Percentiles rank a stretch among this genome's conserved stretches.
Conservation (phyloP, 345 rosid species). For the Arabidopsis arenosa region DNA sequence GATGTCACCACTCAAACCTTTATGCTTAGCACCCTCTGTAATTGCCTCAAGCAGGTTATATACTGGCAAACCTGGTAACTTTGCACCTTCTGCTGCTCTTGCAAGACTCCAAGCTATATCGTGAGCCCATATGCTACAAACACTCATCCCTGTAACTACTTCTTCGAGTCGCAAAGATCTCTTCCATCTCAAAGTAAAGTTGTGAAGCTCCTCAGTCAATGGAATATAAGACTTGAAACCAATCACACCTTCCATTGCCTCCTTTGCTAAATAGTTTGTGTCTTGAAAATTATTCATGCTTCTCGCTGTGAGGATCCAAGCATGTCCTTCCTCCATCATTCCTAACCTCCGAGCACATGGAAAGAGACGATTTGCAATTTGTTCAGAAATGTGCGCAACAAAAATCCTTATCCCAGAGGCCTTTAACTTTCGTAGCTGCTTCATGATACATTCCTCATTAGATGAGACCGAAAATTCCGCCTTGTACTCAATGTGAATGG, state of each 20-base stretch:
- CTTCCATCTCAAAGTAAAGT: constrained; percentile 42
- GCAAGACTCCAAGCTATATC: constrained; percentile 42
- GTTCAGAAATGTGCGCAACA: constrained; percentile 37
- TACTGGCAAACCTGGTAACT: neutral
- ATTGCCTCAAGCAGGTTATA: constrained; percentile 25
- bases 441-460: constrained; percentile 21
- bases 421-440: constrained; percentile 30
- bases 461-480: constrained; percentile 26
- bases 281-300: constrained; percentile 27
- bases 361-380: constrained; percentile 31
- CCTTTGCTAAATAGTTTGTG: constrained; percentile 8
- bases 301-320: constrained; percentile 43
- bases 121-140: constrained; percentile 41
- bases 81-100: constrained; percentile 32
- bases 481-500: constrained; percentile 9
- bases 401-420: constrained; percentile 1
- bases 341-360: constrained; percentile 32
- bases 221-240: constrained; percentile 44
- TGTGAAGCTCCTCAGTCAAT: constrained; percentile 33
- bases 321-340: constrained; percentile 44
- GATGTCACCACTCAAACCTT: constrained; percentile 44
- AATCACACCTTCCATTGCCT: constrained; percentile 46
- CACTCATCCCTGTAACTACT: constrained; percentile 18
- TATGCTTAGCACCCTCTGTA: constrained; percentile 5
- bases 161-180: constrained; percentile 7